A percentile compares a stretch with the other conserved stretches of the same genome.
Evolutionary conservation across 129 eudicot species (phyloP).

Genomic region (Deinandra increscens): DNA sequence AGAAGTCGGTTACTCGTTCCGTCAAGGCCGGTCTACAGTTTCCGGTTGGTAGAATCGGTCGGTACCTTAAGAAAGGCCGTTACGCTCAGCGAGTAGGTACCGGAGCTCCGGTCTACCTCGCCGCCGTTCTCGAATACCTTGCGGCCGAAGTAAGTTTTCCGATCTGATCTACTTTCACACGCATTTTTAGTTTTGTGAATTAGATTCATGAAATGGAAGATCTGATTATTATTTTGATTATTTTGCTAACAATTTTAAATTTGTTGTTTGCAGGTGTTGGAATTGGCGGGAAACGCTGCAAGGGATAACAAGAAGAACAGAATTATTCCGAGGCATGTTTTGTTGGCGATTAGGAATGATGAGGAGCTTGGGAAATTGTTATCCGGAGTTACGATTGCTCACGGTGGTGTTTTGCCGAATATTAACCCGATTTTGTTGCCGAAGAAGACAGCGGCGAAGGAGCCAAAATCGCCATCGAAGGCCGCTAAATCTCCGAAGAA

Average conservation of each 20-base stretch:
- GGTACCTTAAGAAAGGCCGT: background rate
- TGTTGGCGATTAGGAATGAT: background rate
- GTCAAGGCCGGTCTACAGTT: background rate
- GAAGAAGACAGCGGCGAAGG: background rate
- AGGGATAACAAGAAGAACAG: background rate
- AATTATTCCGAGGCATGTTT: too few relatives aligned
- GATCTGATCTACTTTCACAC: too few relatives aligned
- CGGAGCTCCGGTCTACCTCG: background rate
- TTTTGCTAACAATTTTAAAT: too few relatives aligned
- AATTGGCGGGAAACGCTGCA: background rate
- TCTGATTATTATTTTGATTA: too few relatives aligned
- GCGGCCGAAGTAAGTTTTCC: background rate
- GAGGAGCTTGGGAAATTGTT: background rate
- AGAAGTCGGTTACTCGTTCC: background rate
- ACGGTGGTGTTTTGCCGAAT: background rate
- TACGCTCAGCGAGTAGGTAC: background rate
- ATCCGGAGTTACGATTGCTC: background rate
- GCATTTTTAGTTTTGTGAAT: too few relatives aligned
- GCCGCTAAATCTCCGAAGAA: background rate
- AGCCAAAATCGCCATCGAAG: background rate
- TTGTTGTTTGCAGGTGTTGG: background rate
- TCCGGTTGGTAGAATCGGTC: background rate
- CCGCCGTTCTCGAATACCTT: background rate
- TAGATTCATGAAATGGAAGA: too few relatives aligned
- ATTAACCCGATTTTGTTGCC: background rate